Percentiles rank a stretch among this genome's conserved stretches.
Evolutionary conservation across 1,139 yeast genomes (phyloP).

Genomic region (Hemisphaericaspora lyxosophila): DNA sequence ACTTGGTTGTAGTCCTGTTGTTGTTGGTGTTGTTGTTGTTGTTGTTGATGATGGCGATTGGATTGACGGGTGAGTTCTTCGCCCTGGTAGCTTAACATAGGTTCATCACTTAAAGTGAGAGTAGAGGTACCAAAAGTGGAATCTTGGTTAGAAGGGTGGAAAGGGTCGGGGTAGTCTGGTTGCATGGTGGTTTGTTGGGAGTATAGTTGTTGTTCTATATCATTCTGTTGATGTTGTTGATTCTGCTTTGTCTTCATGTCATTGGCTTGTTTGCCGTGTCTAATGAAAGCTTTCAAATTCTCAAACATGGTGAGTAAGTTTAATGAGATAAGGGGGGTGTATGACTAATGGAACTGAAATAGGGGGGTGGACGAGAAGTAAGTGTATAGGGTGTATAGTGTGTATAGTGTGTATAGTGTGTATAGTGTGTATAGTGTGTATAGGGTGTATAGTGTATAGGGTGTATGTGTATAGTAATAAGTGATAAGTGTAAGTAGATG

Average conservation of each 20-base stretch:
- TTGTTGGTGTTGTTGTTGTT: conserved; percentile 9
- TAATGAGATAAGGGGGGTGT: too few relatives aligned
- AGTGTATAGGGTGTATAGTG: too few relatives aligned
- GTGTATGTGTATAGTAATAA: too few relatives aligned
- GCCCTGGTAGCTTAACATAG: too few relatives aligned
- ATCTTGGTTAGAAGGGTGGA: background rate
- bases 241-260: conserved; percentile 28
- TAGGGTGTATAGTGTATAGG: too few relatives aligned
- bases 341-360: too few relatives aligned
- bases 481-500: too few relatives aligned
- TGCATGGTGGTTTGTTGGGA: background rate
- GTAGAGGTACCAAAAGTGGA: background rate
- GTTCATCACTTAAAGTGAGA: conserved; percentile 1
- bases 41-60: background rate
- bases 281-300: conserved; percentile 75
- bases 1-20: conserved; percentile 41
- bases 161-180: background rate
- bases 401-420: too few relatives aligned
- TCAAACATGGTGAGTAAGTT: conserved; percentile 41
- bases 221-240: conserved; percentile 1
- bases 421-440: too few relatives aligned
- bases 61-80: too few relatives aligned
- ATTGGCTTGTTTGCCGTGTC: conserved; percentile 80
- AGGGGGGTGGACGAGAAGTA: too few relatives aligned
- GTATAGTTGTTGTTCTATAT: background rate